Percentiles rank a stretch among this genome's conserved stretches.
phyloP scores from a whole-genome alignment of 2,329 filamentous ascomycete genomes.

The Cucurbitaria berberidis region DNA sequence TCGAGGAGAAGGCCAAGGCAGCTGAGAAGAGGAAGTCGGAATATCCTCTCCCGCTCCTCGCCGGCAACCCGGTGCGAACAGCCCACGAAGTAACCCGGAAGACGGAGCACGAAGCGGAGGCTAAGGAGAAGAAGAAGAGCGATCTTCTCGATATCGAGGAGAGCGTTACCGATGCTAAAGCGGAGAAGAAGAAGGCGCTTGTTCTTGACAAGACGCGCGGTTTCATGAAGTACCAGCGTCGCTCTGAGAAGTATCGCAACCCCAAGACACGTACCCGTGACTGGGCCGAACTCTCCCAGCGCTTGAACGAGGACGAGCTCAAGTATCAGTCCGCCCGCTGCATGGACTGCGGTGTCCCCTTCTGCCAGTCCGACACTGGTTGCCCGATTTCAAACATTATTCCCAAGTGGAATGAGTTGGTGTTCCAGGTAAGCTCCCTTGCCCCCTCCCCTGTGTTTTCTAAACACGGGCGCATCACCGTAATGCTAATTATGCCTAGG shows the following conservation, averaged over 20 bases:
- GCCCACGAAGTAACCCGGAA: constrained; percentile 62
- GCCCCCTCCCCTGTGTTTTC: not conserved
- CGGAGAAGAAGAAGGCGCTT: constrained; percentile 88
- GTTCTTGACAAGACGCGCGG: constrained; percentile 97
- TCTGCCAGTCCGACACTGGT: constrained; percentile 95
- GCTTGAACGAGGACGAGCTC: constrained; percentile 90
- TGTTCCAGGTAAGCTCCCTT: no score
- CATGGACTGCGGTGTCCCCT: constrained; percentile 98
- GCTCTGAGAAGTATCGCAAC: constrained; percentile 89
- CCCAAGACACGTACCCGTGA: constrained; percentile 85
- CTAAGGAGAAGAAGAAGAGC: constrained; percentile 70
- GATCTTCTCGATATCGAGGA: constrained; percentile 85
- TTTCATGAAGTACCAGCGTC: constrained; percentile 96
- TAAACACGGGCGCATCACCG: no score
- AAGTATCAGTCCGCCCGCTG: constrained; percentile 97
- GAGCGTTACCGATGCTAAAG: constrained; percentile 80
- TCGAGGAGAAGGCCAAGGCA: constrained; percentile 84
- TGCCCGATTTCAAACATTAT: constrained; percentile 98
- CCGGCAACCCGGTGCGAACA: constrained; percentile 66
- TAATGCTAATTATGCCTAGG: no score
- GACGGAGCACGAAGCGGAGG: constrained; percentile 65
- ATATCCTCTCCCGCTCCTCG: constrained; percentile 78
- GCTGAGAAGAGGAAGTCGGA: constrained; percentile 84
- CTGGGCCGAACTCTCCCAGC: constrained; percentile 88
- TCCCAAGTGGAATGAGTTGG: constrained; percentile 91